Conservation (phyloP, 148 eudicot genomes). For the Agrostemma githago region DNA sequence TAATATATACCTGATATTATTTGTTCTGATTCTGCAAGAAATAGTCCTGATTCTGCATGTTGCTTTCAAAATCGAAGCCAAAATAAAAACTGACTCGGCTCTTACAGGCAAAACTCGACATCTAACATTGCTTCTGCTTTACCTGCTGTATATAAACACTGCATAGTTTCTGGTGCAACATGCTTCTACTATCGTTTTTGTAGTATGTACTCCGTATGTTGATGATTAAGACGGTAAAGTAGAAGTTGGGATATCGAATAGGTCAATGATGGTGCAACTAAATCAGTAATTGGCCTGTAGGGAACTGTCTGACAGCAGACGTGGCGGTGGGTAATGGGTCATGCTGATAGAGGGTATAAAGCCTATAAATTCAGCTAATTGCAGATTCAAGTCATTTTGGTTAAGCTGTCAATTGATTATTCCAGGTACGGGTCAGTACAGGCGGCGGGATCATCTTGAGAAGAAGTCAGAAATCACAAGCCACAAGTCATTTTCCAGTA, state of each 20-base stretch:
- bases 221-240: neutral
- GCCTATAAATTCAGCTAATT: no score
- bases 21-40: slow-evolving; percentile 4
- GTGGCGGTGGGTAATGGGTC: no score
- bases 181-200: neutral
- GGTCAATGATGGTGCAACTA: slow-evolving; percentile 1
- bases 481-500: no score
- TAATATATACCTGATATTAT: neutral
- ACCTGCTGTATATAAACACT: neutral
- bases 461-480: no score
- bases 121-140: neutral
- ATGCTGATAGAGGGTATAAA: no score
- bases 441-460: no score
- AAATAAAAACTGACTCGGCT: neutral
- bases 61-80: neutral
- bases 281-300: neutral
- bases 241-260: neutral
- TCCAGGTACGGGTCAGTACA: no score
- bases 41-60: neutral
- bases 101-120: neutral
- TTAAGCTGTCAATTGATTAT: no score
- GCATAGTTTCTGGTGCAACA: neutral
- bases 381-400: no score
- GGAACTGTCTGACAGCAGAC: no score
- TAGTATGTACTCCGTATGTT: neutral